Conservation (phyloP, 2,329 filamentous ascomycete genomes). For the Talaromyces sp. region DNA sequence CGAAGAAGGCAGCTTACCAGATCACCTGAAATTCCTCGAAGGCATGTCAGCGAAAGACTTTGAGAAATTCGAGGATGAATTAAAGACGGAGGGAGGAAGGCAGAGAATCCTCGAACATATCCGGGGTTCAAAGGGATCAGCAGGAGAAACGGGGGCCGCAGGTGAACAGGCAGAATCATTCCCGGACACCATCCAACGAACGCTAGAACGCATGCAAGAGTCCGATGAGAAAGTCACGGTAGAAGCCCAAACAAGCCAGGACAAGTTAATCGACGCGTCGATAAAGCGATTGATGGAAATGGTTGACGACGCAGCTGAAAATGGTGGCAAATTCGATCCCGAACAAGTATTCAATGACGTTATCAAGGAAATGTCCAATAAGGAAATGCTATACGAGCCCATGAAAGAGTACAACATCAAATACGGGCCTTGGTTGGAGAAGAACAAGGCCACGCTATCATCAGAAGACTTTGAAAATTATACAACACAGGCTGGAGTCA, state of each 20-base stretch:
- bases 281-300: slow-evolving; percentile 90
- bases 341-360: slow-evolving; percentile 93
- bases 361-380: slow-evolving; percentile 99
- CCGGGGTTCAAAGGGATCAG: slow-evolving; percentile 6
- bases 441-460: slow-evolving; percentile 60
- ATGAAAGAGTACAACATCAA: slow-evolving; percentile 97
- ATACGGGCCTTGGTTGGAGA: slow-evolving; percentile 81
- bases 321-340: slow-evolving; percentile 56
- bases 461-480: slow-evolving; percentile 73
- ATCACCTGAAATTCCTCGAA: neutral
- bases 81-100: neutral
- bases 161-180: slow-evolving; percentile 52
- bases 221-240: slow-evolving; percentile 75
- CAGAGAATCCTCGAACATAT: neutral
- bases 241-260: slow-evolving; percentile 62
- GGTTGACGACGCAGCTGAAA: slow-evolving; percentile 59
- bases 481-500: slow-evolving; percentile 70
- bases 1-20: neutral
- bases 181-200: slow-evolving; percentile 85
- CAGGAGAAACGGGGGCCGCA: no score
- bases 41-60: neutral
- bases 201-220: slow-evolving; percentile 92
- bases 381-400: slow-evolving; percentile 95
- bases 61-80: neutral
- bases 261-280: slow-evolving; percentile 66